Evolutionary conservation across 441 rosid species (phyloP), one percentile per base, ranked within the genome.

Genomic region (Populus hybrid): DNA sequence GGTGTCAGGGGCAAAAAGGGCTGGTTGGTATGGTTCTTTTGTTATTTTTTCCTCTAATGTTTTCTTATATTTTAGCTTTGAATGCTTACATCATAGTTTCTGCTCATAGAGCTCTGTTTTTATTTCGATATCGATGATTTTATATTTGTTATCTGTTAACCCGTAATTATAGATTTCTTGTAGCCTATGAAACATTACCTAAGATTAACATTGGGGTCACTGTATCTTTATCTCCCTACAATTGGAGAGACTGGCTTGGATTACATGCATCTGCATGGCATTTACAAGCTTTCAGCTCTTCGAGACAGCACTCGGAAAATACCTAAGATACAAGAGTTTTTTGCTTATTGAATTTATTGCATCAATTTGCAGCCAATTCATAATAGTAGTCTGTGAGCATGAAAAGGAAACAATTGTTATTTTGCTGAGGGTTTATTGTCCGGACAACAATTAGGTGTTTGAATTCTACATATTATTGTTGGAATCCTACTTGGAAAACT

Each of bases 1-100:
- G 98, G 98, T 10, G 92, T 88, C 14, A 80, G 40, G 82, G 92
- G 82, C 88, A 82, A 87, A 90, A 78, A 78, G 7, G 85, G 85
- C 14, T 82, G 85, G 85, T 28, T 82, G 85, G 82, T 80, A 80
- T 85, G 88, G 71, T 73, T 76, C 70, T 79, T 72, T 59, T n/a
- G 63, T 61, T 38, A 32, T 5, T 69, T 53, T 50, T 16, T 53
- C n/a, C 61, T 53, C 61, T 53, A 53, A 16, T 16, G 2, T 53
- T 18, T 53, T 53, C 61, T 53, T 50, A 50, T 50, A 5, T 16
- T 67, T 79, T 53, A 18, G 21, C 16, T 19, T 38, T 61, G 10
- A 69, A 46, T 76, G 38, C 59, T 50, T 67, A 35, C 61, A 28
- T 34, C 61, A 14, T 53, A 53, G n/a, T 18, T 53, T 18, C 61